Evolutionary conservation across 768 basidiomycete species (phyloP).

Genomic region (Chalciporus chontae): DNA sequence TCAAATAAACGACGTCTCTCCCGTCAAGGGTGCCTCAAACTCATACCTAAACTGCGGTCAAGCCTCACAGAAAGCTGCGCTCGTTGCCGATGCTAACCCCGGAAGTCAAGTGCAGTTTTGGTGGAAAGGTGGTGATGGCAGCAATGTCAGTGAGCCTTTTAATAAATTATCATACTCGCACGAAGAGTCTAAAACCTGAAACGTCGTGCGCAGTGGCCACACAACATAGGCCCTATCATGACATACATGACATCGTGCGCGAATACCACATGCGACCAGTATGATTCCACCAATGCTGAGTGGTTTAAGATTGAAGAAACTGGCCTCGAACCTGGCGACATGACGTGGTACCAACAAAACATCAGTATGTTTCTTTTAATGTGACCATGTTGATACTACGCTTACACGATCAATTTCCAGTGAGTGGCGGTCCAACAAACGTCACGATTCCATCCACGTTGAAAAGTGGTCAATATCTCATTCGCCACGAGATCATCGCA

Average conservation of each 20-base stretch:
- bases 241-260: slow-evolving; percentile 73
- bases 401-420: slow-evolving; percentile 21
- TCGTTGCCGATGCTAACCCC: slow-evolving; percentile 55
- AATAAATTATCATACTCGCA: background rate
- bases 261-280: slow-evolving; percentile 52
- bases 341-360: slow-evolving; percentile 50
- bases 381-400: background rate
- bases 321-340: slow-evolving; percentile 37
- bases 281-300: slow-evolving; percentile 52
- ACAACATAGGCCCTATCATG: slow-evolving; percentile 66
- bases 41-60: slow-evolving; percentile 58
- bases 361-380: slow-evolving; percentile 41
- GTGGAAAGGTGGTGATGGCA: slow-evolving; percentile 49
- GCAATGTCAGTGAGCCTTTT: slow-evolving; percentile 27
- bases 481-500: slow-evolving; percentile 79
- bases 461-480: slow-evolving; percentile 65
- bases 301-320: slow-evolving; percentile 74
- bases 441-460: slow-evolving; percentile 49
- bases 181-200: background rate
- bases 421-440: slow-evolving; percentile 38
- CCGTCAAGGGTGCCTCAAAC: slow-evolving; percentile 58
- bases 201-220: slow-evolving; percentile 38
- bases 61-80: slow-evolving; percentile 44
- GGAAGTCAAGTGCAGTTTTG: slow-evolving; percentile 52
- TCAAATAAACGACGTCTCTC: slow-evolving; percentile 38